Base-by-base conservation (phyloP, 2,329 filamentous ascomycete genomes). In the Xylariomycetidae sp. region DNA sequence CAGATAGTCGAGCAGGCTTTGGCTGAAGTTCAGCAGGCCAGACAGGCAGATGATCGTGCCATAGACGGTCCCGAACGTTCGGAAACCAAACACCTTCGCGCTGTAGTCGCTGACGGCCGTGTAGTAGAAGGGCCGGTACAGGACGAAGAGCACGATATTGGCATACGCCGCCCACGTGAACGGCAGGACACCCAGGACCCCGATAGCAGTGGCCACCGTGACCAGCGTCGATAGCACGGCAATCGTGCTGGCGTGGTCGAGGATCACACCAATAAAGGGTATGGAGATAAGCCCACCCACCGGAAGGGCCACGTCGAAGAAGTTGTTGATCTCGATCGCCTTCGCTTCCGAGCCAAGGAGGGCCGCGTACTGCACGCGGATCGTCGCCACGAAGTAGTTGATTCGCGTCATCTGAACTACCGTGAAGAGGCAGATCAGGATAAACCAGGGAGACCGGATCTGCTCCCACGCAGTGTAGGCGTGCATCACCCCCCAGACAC, bases 21-120 rank as follows among this genome's bases (percentile, higher is more conserved):
- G 87, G 1, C 76, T 76, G 52, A 95, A 89, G 59, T 93, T 94
- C 51, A 88, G 72, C 1, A 95, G 57, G 0, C 89, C 88, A 0
- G 87, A 82, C 2, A 92, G 63, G 59, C 85, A 93, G 47, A 95
- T 94, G 45, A 94, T 84, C 14, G 89, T 71, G 9, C 88, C 88
- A 59, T 95, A 95, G n/a, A 95, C 87, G 37, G 85, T 94, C 28
- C 88, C 89, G 48, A 95, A 95, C 0, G 87, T 94, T 40, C 79
- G 73, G 62, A 94, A 94, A 12, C 88, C 88, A 56, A 95, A 95
- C 22, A 95, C 87, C 61, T 94, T 94, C 40, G 86, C 87, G 14
- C 78, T 76, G 58, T 93, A 94, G 62, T 95, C 88, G 38, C 82
- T 90, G 37, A 95, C 85, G 6, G 86, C 79, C 0, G 87, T 93